These are phyloP conservation scores for Colletotrichum sp. DNA, from an alignment of 2,329 filamentous ascomycete species.

Conservation along the genomic window DNA sequence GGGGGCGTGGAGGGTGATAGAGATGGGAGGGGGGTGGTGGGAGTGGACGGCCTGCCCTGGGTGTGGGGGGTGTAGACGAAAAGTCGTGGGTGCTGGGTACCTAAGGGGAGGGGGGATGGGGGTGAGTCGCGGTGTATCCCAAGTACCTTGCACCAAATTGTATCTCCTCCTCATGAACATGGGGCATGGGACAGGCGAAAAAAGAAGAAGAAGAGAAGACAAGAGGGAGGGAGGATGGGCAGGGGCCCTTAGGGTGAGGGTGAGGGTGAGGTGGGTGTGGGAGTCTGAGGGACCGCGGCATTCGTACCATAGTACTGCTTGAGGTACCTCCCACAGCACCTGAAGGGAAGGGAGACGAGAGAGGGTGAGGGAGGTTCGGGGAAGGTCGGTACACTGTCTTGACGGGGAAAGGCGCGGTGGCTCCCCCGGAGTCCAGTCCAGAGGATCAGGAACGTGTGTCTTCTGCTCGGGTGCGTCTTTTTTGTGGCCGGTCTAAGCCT, in stretches of 20 bases:
- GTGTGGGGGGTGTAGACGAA: not conserved
- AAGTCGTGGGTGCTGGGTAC: not conserved
- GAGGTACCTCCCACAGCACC: not conserved
- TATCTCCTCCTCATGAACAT: conserved; percentile 11
- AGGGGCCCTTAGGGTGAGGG: conserved; percentile 5
- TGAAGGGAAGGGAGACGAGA: not conserved
- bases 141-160: not conserved
- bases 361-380: conserved; percentile 3
- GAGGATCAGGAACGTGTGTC: not conserved
- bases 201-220: conserved; percentile 1
- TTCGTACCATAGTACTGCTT: not conserved
- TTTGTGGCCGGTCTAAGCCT: not conserved
- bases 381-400: conserved; percentile 12
- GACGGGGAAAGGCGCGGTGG: not conserved
- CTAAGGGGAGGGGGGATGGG: not conserved
- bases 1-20: no score
- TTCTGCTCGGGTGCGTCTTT: not conserved
- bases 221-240: conserved; percentile 1
- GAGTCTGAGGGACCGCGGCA: not conserved
- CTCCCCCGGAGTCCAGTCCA: not conserved
- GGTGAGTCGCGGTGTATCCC: conserved; percentile 18
- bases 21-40: no score
- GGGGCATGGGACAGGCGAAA: not conserved
- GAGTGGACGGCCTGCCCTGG: no score
- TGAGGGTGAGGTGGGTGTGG: not conserved